Base-by-base conservation (phyloP, 805 yeast genomes). In the Myxozyma sirexii region DNA sequence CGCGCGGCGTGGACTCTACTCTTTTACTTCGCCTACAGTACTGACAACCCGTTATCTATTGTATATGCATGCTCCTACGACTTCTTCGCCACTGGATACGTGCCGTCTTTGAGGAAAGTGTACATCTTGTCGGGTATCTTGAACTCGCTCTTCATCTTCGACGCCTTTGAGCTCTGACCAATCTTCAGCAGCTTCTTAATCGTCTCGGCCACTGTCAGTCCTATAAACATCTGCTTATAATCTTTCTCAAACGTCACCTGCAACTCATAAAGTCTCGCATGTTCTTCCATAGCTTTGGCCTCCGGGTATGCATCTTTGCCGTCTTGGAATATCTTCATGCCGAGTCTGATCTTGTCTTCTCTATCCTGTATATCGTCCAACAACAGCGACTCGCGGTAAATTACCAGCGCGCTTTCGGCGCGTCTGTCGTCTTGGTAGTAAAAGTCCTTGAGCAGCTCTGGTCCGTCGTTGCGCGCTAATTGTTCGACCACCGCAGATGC, bases 391-490 rank as follows among this genome's bases (percentile, higher is more conserved):
- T 68, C 72, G 10, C 59, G 51, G 31, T 83, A 67, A 2, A 80
- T 72, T 38, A 79, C 67, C 49, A 76, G 74, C 2, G 84, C 80
- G 48, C 79, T 69, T 2, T 81, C 85, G 4, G 77, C 65, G 17
- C 79, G 75, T 17, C 80, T 75, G 66, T 88, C 96, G 48, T 83
- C 85, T 66, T 87, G 91, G 63, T 84, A 82, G 64, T 79, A 84
- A 64, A 78, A 86, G 63, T 84, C 86, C 60, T 75, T 76, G 2
- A 85, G 71, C 13, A 80, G 68, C 21, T 76, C 76, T 1, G 64
- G 58, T 52, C 80, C 77, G 24, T 59, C 66, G 15, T 26, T 69
- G 39, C 35, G 68, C 65, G 63, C 77, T 68, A 70, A 74, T 64
- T 61, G 71, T 38, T 75, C 74, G 55, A 81, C 80, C 3, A 79